Evolutionary conservation across 305 asterid species (phyloP), one percentile per base, ranked within the genome.

Genomic region (Rubia balearica): DNA sequence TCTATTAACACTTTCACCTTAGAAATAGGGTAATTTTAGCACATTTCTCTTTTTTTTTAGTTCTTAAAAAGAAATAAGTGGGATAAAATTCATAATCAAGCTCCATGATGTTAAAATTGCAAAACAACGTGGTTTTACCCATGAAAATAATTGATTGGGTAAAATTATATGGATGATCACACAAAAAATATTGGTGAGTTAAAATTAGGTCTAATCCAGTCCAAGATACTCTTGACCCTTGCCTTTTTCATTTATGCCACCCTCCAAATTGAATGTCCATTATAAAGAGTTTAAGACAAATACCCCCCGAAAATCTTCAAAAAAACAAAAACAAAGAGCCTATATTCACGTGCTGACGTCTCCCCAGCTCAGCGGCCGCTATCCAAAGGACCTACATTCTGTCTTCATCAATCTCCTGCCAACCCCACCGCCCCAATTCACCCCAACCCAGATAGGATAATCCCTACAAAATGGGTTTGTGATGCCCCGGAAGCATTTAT

Each of bases 281-380:
- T 33, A 33, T 33, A 0, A 33, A 33, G 38, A 33, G 38, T 33
- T 33, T 33, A 33, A 33, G 5, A 33, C 38, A 33, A 33, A 33
- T 33, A 33, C 38, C 11, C 8, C 59, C 57, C 5, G 36, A 33
- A 72, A 36, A n/a, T 64, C 13, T 53, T 36, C 61, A 13, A 27
- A 27, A 36, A 51, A 51, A n/a, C 21, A 17, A 48, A 7, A 48
- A 10, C 16, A 45, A 12, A 27, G 0, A 8, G 49, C 56, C 77
- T 38, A 48, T 67, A 48, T 67, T 61, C 65, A 61, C 45, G 68
- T 49, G 56, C 53, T 30, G 5, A 67, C 73, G 69, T 68, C 73
- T 72, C 55, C 49, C n/a, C 73, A 46, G 64, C 73, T 60, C 69
- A 74, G 73, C 64, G 5, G 73, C 73, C 64, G 45, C 51, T 60